phyloP scores from a whole-genome alignment of 441 rosid species.

The Dalechampia spathulata region DNA sequence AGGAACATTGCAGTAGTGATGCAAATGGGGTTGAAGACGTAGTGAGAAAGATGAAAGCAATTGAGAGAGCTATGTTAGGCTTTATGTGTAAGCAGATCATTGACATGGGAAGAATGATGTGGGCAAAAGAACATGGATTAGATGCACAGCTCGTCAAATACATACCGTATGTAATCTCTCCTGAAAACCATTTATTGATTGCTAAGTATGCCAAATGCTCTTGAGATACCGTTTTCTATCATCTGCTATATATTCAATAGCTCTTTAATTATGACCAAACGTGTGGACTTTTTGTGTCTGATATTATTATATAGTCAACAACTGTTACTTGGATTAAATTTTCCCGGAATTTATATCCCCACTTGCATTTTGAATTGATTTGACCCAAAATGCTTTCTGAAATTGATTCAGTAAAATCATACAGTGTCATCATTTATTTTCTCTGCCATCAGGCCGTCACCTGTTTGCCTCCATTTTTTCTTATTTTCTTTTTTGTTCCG shows the following conservation, averaged over 20 bases:
- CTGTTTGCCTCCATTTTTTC: no score
- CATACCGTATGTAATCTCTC: constrained; percentile 60
- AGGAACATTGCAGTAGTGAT: constrained; percentile 21
- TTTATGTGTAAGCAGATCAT: constrained; percentile 84
- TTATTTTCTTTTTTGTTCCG: no score
- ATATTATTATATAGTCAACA: no score
- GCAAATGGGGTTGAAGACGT: constrained; percentile 42
- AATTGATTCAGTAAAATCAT: no score
- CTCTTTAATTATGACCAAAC: no score
- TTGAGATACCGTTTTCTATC: not conserved
- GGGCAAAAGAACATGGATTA: constrained; percentile 50
- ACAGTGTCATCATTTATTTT: no score
- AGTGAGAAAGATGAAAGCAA: constrained; percentile 53
- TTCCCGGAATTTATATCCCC: no score
- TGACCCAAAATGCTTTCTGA: no score
- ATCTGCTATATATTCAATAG: not conserved
- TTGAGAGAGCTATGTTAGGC: constrained; percentile 67
- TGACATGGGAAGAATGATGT: constrained; percentile 68
- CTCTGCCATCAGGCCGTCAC: no score
- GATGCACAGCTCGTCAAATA: constrained; percentile 55
- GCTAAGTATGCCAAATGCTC: constrained; percentile 23
- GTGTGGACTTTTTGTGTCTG: no score
- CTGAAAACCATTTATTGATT: constrained; percentile 66
- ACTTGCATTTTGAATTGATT: no score
- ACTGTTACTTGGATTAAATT: no score